phyloP scores from a whole-genome alignment of 106 monocot genomes.

The Posidonia australis region DNA sequence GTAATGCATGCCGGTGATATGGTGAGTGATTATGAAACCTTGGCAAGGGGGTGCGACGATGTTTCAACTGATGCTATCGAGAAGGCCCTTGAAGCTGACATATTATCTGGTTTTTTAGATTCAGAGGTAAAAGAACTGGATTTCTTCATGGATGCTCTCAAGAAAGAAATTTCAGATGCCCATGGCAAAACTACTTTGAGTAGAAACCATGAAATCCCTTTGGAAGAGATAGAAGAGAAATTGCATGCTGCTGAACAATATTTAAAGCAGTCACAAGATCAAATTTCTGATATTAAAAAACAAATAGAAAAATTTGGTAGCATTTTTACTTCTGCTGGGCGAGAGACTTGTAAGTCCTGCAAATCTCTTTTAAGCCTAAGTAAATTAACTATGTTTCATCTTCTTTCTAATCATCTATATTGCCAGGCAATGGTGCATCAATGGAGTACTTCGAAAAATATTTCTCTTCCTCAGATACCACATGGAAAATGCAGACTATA shows the following conservation, averaged over 20 bases:
- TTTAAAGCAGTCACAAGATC: conserved; percentile 46
- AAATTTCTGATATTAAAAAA: conserved; percentile 43
- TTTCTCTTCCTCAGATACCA: conserved; percentile 20
- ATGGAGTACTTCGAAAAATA: conserved; percentile 15
- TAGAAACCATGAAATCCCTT: conserved; percentile 10
- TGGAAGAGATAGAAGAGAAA: conserved; percentile 30
- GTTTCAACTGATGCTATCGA: conserved; percentile 16
- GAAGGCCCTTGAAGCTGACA: conserved; percentile 53
- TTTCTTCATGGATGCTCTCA: conserved; percentile 38
- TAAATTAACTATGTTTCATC: background rate
- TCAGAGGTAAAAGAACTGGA: conserved; percentile 65
- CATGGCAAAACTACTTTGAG: background rate
- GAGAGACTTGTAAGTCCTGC: conserved; percentile 33
- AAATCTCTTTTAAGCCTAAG: background rate
- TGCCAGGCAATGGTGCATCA: conserved; percentile 33
- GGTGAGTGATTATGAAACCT: conserved; percentile 35
- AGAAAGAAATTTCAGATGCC: conserved; percentile 31
- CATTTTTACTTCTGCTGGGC: conserved; percentile 18
- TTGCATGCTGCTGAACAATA: conserved; percentile 37
- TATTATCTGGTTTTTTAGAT: conserved; percentile 49
- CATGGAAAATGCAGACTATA: conserved; percentile 33
- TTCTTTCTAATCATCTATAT: conserved; percentile 9
- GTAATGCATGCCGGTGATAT: conserved; percentile 30
- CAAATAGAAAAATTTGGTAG: conserved; percentile 42
- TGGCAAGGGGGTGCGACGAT: conserved; percentile 18